These are phyloP conservation scores for Canariomyces notabilis DNA, from an alignment of 2,329 filamentous ascomycete species.

Conservation along the genomic window DNA sequence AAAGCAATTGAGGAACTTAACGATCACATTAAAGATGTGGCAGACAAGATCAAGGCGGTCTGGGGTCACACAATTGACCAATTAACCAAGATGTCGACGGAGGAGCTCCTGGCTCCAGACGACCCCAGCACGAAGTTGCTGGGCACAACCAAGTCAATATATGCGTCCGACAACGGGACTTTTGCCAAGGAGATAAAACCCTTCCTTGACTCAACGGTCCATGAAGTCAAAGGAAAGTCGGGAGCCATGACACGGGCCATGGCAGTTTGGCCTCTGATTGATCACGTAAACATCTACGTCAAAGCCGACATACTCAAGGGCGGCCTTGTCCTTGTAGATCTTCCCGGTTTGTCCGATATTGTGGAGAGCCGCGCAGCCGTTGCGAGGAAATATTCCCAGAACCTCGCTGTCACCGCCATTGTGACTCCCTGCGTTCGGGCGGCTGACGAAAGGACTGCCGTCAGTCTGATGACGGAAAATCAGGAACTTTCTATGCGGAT, in stretches of 20 bases:
- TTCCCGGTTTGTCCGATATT: constrained; percentile 14
- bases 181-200: constrained; percentile 13
- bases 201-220: constrained; percentile 13
- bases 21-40: background rate
- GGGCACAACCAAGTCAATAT: background rate
- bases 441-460: constrained; percentile 13
- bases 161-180: background rate
- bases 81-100: background rate
- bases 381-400: constrained; percentile 8
- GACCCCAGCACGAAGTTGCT: background rate
- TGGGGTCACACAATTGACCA: constrained; percentile 4
- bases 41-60: constrained; percentile 5
- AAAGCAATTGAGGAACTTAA: constrained; percentile 1
- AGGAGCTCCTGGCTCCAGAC: background rate
- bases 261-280: constrained; percentile 15
- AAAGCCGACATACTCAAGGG: constrained; percentile 11
- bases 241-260: background rate
- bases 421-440: constrained; percentile 14
- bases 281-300: constrained; percentile 13
- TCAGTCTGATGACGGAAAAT: constrained; percentile 10
- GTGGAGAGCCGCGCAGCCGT: constrained; percentile 11
- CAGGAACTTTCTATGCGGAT: constrained; percentile 14
- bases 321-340: constrained; percentile 13
- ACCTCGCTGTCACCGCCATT: constrained; percentile 9
- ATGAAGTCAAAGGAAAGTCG: background rate